Percentiles rank a stretch among this genome's conserved stretches.
Evolutionary conservation across 768 basidiomycete species (phyloP).

Genomic region (Lactarius pseudohatsudake): DNA sequence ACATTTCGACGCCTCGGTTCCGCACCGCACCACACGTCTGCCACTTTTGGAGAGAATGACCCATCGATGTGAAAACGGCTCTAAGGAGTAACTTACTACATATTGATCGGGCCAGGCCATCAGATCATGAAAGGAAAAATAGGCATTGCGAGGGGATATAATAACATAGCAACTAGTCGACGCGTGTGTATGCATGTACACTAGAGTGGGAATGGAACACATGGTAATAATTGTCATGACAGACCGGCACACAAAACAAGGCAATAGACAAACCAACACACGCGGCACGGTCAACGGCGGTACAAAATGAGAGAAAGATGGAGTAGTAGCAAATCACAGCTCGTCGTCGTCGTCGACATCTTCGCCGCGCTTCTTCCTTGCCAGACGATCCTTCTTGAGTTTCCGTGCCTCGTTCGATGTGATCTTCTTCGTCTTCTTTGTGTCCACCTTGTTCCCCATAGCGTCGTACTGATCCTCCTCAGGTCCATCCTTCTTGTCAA

Average conservation of each 20-base stretch:
- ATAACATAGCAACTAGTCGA: conserved; percentile 14
- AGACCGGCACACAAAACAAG: conserved; percentile 24
- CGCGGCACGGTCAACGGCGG: conserved; percentile 17
- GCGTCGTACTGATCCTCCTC: conserved; percentile 94
- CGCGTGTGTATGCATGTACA: conserved; percentile 11
- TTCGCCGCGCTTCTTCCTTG: conserved; percentile 83
- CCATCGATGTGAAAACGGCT: too few species aligned
- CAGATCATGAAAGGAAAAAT: background rate
- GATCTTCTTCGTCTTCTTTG: conserved; percentile 84
- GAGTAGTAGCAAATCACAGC: conserved; percentile 32
- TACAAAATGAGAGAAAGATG: conserved; percentile 2
- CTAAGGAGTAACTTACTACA: too few species aligned
- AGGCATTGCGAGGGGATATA: conserved; percentile 15
- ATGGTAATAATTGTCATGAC: conserved; percentile 1
- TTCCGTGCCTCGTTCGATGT: conserved; percentile 83
- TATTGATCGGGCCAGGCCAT: too few species aligned
- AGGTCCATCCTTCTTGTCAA: conserved; percentile 90
- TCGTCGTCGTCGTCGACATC: conserved; percentile 62
- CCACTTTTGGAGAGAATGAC: too few species aligned
- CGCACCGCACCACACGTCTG: too few species aligned
- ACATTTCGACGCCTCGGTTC: too few species aligned
- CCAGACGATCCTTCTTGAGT: conserved; percentile 95
- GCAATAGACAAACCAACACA: conserved; percentile 18
- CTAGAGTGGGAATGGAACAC: conserved; percentile 2
- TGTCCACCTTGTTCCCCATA: conserved; percentile 95